Evolutionary conservation across 192 early-diverging fungal species (phyloP).

Genomic region (Spizellomyces sp.): DNA sequence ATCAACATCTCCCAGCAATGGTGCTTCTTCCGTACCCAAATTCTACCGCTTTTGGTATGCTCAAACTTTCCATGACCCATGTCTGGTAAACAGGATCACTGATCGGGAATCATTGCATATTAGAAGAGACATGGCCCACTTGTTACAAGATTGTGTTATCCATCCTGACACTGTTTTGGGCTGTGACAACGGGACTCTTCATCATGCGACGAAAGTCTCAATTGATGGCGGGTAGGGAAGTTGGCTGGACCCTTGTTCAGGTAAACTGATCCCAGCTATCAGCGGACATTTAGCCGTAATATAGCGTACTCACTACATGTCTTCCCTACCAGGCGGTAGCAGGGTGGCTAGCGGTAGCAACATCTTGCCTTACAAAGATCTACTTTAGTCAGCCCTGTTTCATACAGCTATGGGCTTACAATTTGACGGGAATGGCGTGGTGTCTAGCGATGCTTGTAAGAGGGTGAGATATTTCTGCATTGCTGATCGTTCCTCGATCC

Average conservation of each 20-base stretch:
- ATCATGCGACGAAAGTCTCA: background rate
- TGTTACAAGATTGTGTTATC: too few species aligned
- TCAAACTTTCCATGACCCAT: too few species aligned
- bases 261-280: background rate
- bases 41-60: too few species aligned
- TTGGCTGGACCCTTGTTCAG: background rate
- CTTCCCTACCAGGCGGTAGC: background rate
- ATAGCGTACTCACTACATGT: background rate
- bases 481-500: background rate
- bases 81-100: too few species aligned
- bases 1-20: too few species aligned
- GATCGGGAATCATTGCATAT: too few species aligned
- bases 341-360: background rate
- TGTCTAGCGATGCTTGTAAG: background rate
- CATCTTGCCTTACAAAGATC: background rate
- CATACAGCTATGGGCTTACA: slow-evolving; percentile 13
- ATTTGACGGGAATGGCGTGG: slow-evolving; percentile 4
- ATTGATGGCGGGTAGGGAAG: background rate
- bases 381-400: slow-evolving; percentile 4
- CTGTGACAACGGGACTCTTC: background rate
- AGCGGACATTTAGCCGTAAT: background rate
- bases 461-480: background rate
- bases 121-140: too few species aligned
- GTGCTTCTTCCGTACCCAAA: too few species aligned
- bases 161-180: background rate